Conservation (phyloP, 1,284 basidiomycete genomes). For the Earliella scabrosa region DNA sequence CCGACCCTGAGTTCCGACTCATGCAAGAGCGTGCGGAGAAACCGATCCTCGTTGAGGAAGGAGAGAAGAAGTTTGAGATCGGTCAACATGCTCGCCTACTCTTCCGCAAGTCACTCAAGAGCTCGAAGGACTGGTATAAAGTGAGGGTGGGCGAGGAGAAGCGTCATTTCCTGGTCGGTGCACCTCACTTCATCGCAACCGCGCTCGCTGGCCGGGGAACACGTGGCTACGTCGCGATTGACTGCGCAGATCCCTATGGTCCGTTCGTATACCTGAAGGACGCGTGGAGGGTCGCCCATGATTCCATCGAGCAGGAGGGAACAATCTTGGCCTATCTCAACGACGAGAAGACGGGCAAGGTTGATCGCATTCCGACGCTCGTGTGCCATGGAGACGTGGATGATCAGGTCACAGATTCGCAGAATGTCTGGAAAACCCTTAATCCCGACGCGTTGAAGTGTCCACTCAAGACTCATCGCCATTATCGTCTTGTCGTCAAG, state of each 20-base stretch:
- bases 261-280: constrained; percentile 14
- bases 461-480: constrained; percentile 6
- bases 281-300: constrained; percentile 8
- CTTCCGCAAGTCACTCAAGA: constrained; percentile 1
- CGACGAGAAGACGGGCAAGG: background rate
- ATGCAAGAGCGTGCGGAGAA: background rate
- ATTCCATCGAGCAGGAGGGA: constrained; percentile 3
- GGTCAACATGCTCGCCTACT: constrained; percentile 1
- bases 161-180: constrained; percentile 6
- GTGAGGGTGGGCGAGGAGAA: background rate
- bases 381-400: constrained; percentile 11
- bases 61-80: background rate
- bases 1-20: background rate
- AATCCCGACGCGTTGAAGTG: background rate
- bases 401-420: constrained; percentile 1
- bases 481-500: constrained; percentile 11
- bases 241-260: background rate
- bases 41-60: background rate
- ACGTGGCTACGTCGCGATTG: constrained; percentile 10
- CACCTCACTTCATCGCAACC: background rate
- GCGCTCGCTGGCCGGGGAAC: constrained; percentile 8
- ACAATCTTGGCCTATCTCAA: constrained; percentile 3
- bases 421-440: constrained; percentile 1
- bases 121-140: background rate
- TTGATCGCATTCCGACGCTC: constrained; percentile 1